A percentile compares a stretch with the other conserved stretches of the same genome.
Evolutionary conservation across 2,329 filamentous ascomycete species (phyloP).

Genomic region (Sporothrix sp.): DNA sequence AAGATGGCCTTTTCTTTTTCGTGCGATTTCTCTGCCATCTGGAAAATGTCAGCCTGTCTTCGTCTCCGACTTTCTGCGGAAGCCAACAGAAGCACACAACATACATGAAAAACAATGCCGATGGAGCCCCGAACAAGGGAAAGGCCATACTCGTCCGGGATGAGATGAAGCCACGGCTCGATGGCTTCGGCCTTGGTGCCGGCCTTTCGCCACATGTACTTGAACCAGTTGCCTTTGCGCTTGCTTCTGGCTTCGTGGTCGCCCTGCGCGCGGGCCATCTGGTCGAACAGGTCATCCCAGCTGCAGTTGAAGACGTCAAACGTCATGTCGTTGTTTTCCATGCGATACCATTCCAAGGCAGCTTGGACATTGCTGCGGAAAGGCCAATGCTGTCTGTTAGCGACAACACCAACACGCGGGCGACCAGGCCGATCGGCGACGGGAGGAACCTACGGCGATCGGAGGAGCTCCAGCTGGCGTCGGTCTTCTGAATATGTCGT

Average conservation of each 20-base stretch:
- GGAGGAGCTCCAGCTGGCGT: background rate
- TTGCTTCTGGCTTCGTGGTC: conserved; percentile 1
- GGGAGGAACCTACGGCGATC: conserved; percentile 2
- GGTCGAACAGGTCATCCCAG: conserved; percentile 11
- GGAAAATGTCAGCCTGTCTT: background rate
- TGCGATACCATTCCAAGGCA: conserved; percentile 1
- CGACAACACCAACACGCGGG: too few species aligned
- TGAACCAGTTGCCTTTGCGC: conserved; percentile 2
- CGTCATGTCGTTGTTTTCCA: background rate
- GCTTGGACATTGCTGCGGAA: background rate
- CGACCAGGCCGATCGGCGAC: too few species aligned
- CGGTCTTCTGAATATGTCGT: conserved; percentile 1
- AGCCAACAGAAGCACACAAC: background rate
- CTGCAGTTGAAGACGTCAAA: conserved; percentile 8
- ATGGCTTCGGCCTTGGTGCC: conserved; percentile 6
- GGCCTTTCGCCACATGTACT: conserved; percentile 11
- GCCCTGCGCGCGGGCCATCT: conserved; percentile 7
- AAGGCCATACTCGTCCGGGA: conserved; percentile 12
- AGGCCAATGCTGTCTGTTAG: background rate
- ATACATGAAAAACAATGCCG: conserved; percentile 9
- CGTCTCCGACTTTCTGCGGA: background rate
- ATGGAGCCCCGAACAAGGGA: conserved; percentile 9
- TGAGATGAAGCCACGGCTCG: conserved; percentile 10
- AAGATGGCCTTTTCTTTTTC: conserved; percentile 8
- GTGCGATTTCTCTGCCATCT: conserved; percentile 9